phyloP scores from a whole-genome alignment of 257 asterid genomes.

The Solanum raphanifolium region DNA sequence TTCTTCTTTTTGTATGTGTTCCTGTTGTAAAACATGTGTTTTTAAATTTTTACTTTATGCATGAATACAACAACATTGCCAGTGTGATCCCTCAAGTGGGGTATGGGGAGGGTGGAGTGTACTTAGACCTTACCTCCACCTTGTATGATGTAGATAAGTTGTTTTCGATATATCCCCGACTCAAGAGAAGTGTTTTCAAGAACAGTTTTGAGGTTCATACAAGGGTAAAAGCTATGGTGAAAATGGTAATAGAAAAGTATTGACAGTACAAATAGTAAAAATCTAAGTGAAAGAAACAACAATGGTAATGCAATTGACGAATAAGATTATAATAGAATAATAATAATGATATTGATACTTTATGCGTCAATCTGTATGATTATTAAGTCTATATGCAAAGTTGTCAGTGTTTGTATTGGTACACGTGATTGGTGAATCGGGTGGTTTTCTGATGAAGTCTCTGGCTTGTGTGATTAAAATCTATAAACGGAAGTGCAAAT shows the following conservation, averaged over 20 bases:
- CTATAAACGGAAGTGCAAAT: background rate
- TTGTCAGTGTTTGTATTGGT: background rate
- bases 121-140: background rate
- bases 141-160: background rate
- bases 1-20: background rate
- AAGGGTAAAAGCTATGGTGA: background rate
- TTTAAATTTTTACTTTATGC: background rate
- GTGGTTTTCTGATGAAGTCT: background rate
- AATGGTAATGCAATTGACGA: background rate
- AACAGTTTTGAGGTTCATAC: background rate
- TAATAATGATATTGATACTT: background rate
- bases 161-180: background rate
- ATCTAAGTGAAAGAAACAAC: background rate
- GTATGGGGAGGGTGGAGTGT: background rate
- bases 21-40: background rate
- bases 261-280: background rate
- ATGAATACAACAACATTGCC: background rate
- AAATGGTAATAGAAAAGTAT: background rate
- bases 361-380: background rate
- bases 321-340: background rate
- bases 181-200: background rate
- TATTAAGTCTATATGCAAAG: background rate
- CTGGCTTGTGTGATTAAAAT: background rate
- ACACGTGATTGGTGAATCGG: background rate
- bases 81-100: background rate